A percentile compares a stretch with the other conserved stretches of the same genome.
Conservation (phyloP, 2,329 filamentous ascomycete genomes). For the Colletotrichum cereale region DNA sequence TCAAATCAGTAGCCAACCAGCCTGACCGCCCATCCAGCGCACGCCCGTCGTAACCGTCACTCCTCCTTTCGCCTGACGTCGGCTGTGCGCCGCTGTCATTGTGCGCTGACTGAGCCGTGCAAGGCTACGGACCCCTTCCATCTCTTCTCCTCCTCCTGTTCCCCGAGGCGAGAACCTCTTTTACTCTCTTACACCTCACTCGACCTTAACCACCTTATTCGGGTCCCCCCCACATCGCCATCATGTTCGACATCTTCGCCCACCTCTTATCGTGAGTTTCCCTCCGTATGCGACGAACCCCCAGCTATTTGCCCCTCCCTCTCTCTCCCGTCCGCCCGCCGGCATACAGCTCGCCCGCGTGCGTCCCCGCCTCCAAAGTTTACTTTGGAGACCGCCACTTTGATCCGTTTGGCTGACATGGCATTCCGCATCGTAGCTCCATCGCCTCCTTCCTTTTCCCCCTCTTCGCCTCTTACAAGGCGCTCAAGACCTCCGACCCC, state of each 20-base stretch:
- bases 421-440: conserved; percentile 66
- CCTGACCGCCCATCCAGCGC: conserved; percentile 1
- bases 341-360: background rate
- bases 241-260: conserved; percentile 83
- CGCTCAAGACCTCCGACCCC: conserved; percentile 91
- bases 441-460: conserved; percentile 92
- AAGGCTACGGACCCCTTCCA: conserved; percentile 25
- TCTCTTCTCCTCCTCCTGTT: conserved; percentile 1
- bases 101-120: conserved; percentile 30
- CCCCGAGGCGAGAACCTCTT: conserved; percentile 20
- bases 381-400: conserved; percentile 3
- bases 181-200: conserved; percentile 24
- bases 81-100: conserved; percentile 23
- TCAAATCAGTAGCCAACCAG: conserved; percentile 14
- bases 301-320: background rate
- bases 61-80: conserved; percentile 20
- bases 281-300: background rate
- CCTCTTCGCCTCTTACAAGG: conserved; percentile 97
- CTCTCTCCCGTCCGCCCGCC: background rate
- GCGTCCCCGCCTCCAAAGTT: background rate
- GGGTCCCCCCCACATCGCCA: conserved; percentile 40
- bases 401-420: conserved; percentile 21
- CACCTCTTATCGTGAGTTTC: conserved; percentile 80
- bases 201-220: conserved; percentile 11
- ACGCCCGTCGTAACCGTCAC: conserved; percentile 6